Evolutionary conservation across 2,329 filamentous ascomycete species (phyloP).

Genomic region (Emmonsia crescens): DNA sequence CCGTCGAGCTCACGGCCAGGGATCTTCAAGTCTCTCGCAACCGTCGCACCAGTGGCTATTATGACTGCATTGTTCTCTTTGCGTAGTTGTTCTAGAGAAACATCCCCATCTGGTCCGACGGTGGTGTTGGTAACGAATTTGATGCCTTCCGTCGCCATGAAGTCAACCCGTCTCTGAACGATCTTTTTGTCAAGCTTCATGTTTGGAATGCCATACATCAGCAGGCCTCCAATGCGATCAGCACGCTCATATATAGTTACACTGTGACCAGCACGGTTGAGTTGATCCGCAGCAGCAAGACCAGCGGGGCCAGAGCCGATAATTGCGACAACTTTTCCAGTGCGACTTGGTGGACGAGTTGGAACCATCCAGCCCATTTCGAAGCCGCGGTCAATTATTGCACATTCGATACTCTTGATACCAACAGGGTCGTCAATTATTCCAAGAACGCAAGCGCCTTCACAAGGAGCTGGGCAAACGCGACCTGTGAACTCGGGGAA

Average conservation of each 20-base stretch:
- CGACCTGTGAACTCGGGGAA: conserved; percentile 97
- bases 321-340: conserved; percentile 77
- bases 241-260: conserved; percentile 90
- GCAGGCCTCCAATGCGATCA: conserved; percentile 77
- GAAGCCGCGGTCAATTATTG: conserved; percentile 94
- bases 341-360: conserved; percentile 63
- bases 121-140: conserved; percentile 67
- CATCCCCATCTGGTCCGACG: conserved; percentile 63
- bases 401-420: conserved; percentile 97
- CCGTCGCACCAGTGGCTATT: conserved; percentile 84
- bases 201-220: conserved; percentile 98
- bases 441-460: conserved; percentile 88
- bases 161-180: conserved; percentile 87
- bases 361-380: conserved; percentile 98
- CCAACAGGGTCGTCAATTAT: conserved; percentile 96
- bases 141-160: conserved; percentile 84
- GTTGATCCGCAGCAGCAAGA: conserved; percentile 80
- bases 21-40: conserved; percentile 85
- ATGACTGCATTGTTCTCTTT: conserved; percentile 70
- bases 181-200: conserved; percentile 99
- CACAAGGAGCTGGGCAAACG: conserved; percentile 91
- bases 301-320: conserved; percentile 89
- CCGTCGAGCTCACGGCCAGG: conserved; percentile 79
- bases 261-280: conserved; percentile 80
- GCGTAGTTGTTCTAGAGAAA: conserved; percentile 61